phyloP scores from a whole-genome alignment of 371 early-diverging fungal genomes.

The Cokeromyces recurvatus region DNA sequence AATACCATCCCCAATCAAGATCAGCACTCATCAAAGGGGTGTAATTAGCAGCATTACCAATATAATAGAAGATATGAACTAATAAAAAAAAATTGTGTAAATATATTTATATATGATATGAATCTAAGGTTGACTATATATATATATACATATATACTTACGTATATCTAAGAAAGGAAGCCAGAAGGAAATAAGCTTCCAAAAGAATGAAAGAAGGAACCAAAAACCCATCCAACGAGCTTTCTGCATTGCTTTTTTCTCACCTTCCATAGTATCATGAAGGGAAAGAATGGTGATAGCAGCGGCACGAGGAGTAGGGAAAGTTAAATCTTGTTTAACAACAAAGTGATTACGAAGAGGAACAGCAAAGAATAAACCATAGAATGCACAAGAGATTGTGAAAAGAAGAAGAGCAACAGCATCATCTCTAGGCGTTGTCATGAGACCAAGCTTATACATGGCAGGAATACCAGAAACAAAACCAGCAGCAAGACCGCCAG shows the following conservation, averaged over 20 bases:
- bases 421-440: slow-evolving; percentile 46
- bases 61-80: slow-evolving; percentile 57
- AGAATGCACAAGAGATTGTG: slow-evolving; percentile 58
- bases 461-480: slow-evolving; percentile 73
- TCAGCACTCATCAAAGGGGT: slow-evolving; percentile 48
- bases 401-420: slow-evolving; percentile 49
- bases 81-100: slow-evolving; percentile 12
- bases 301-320: slow-evolving; percentile 69
- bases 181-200: slow-evolving; percentile 47
- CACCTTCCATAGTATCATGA: slow-evolving; percentile 47
- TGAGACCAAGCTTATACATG: slow-evolving; percentile 61
- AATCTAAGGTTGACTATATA: background rate
- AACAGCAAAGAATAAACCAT: slow-evolving; percentile 72
- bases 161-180: slow-evolving; percentile 51
- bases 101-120: no score
- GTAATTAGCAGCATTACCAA: slow-evolving; percentile 45
- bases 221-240: slow-evolving; percentile 48
- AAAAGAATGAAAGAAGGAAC: slow-evolving; percentile 44
- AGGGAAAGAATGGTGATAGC: slow-evolving; percentile 64
- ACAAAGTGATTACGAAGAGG: slow-evolving; percentile 70
- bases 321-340: slow-evolving; percentile 63
- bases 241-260: slow-evolving; percentile 35
- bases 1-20: slow-evolving; percentile 53
- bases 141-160: slow-evolving; percentile 8
- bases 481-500: slow-evolving; percentile 65